Evolutionary conservation across 805 yeast genomes (phyloP).

Genomic region (Starmera dryadoides): DNA sequence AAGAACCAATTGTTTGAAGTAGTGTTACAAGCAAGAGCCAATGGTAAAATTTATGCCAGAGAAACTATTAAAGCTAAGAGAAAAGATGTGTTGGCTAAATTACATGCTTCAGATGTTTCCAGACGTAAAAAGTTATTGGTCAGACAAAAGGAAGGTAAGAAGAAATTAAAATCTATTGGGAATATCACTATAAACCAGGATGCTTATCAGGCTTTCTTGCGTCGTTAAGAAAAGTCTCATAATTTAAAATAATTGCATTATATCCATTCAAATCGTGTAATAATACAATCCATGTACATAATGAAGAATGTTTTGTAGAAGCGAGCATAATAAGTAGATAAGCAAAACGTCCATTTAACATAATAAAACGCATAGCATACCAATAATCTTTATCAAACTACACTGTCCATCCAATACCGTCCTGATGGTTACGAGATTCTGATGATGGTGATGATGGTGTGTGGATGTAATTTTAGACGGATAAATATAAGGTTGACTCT

Average conservation of each 20-base stretch:
- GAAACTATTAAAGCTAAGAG: conserved; percentile 91
- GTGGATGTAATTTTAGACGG: neutral
- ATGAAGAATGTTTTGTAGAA: too few species aligned
- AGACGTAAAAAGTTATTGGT: conserved; percentile 82
- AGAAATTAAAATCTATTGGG: conserved; percentile 73
- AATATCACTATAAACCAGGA: conserved; percentile 72
- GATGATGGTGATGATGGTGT: neutral
- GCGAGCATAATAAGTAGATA: too few species aligned
- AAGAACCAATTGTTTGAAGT: conserved; percentile 86
- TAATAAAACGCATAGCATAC: too few species aligned
- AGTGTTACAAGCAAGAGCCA: conserved; percentile 83
- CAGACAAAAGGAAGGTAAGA: conserved; percentile 92
- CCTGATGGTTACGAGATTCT: too few species aligned
- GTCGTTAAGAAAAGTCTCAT: conserved; percentile 13
- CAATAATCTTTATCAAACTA: too few species aligned
- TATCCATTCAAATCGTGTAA: neutral
- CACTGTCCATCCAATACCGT: too few species aligned
- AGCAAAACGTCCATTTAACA: too few species aligned
- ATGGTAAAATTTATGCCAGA: conserved; percentile 74
- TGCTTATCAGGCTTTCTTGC: conserved; percentile 81
- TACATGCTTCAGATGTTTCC: conserved; percentile 90
- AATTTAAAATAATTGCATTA: neutral
- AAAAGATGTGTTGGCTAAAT: conserved; percentile 88
- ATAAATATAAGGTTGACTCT: too few species aligned
- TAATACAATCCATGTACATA: too few species aligned